Evolutionary conservation across 2,329 filamentous ascomycete species (phyloP).

Genomic region (Geoglossum cookeanum): DNA sequence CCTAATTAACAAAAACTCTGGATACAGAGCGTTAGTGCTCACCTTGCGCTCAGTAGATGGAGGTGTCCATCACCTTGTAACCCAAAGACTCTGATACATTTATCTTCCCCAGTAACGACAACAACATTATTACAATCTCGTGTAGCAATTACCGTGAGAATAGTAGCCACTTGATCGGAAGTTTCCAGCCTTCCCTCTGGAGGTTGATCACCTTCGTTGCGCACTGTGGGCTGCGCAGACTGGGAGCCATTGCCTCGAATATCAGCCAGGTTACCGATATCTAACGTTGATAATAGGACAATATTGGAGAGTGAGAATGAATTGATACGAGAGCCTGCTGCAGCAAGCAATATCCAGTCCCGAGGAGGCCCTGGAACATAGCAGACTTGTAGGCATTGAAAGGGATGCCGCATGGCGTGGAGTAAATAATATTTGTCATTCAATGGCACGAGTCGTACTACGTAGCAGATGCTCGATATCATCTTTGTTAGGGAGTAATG

Average conservation of each 20-base stretch:
- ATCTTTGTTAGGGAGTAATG: no score
- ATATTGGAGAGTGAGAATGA: slow-evolving; percentile 42
- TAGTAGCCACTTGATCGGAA: slow-evolving; percentile 1
- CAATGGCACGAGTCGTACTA: not conserved
- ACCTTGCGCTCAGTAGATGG: slow-evolving; percentile 54
- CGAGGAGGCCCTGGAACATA: not conserved
- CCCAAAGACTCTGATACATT: slow-evolving; percentile 67
- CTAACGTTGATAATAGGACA: slow-evolving; percentile 35
- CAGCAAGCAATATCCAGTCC: slow-evolving; percentile 44
- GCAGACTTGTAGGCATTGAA: slow-evolving; percentile 3
- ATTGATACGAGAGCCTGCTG: slow-evolving; percentile 53
- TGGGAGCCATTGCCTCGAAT: not conserved
- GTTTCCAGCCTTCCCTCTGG: slow-evolving; percentile 26
- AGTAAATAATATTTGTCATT: not conserved
- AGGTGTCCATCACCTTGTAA: slow-evolving; percentile 42
- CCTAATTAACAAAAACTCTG: not conserved
- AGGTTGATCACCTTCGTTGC: slow-evolving; percentile 16
- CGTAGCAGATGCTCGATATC: no score
- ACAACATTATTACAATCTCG: slow-evolving; percentile 42
- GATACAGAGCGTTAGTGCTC: not conserved
- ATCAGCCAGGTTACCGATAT: not conserved
- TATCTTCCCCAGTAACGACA: slow-evolving; percentile 77
- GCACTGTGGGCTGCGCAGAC: not conserved
- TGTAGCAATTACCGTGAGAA: not conserved
- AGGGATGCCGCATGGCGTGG: slow-evolving; percentile 5